phyloP scores from a whole-genome alignment of 2,329 filamentous ascomycete species.

The Acrocalymma vagum region DNA sequence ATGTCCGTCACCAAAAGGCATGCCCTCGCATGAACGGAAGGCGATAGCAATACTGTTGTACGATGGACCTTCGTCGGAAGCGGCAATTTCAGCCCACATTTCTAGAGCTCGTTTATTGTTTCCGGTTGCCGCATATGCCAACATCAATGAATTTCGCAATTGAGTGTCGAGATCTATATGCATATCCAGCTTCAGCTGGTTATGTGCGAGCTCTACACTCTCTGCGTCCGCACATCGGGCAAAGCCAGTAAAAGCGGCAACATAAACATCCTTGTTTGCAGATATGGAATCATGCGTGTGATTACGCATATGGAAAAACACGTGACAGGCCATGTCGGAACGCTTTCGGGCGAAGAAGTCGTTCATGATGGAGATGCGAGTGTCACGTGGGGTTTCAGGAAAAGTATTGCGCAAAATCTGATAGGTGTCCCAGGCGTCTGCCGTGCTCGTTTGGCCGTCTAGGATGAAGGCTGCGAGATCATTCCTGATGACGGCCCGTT shows the following conservation, averaged over 20 bases:
- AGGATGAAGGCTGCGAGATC: slow-evolving; percentile 74
- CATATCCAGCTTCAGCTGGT: slow-evolving; percentile 94
- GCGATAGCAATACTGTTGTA: slow-evolving; percentile 82
- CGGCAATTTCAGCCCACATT: slow-evolving; percentile 86
- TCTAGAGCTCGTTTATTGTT: slow-evolving; percentile 73
- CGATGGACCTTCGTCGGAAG: slow-evolving; percentile 83
- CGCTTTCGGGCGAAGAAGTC: slow-evolving; percentile 80
- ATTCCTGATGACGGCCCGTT: slow-evolving; percentile 72
- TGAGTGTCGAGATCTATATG: slow-evolving; percentile 77
- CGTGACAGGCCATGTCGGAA: slow-evolving; percentile 83
- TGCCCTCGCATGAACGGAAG: slow-evolving; percentile 78
- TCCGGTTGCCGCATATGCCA: slow-evolving; percentile 79
- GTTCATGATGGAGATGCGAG: slow-evolving; percentile 78
- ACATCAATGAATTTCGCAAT: slow-evolving; percentile 85
- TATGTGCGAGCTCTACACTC: slow-evolving; percentile 79
- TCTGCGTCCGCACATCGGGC: slow-evolving; percentile 67
- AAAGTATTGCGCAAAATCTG: slow-evolving; percentile 67
- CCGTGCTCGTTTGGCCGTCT: slow-evolving; percentile 71
- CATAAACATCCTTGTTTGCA: slow-evolving; percentile 78
- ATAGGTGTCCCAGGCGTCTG: slow-evolving; percentile 69
- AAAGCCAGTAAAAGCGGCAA: slow-evolving; percentile 79
- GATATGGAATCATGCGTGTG: slow-evolving; percentile 70
- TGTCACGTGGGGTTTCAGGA: slow-evolving; percentile 68
- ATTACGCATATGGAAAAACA: slow-evolving; percentile 95
- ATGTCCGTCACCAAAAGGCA: slow-evolving; percentile 53